Conservation (phyloP, 768 basidiomycete species). For the Rhizopogon rudus region DNA sequence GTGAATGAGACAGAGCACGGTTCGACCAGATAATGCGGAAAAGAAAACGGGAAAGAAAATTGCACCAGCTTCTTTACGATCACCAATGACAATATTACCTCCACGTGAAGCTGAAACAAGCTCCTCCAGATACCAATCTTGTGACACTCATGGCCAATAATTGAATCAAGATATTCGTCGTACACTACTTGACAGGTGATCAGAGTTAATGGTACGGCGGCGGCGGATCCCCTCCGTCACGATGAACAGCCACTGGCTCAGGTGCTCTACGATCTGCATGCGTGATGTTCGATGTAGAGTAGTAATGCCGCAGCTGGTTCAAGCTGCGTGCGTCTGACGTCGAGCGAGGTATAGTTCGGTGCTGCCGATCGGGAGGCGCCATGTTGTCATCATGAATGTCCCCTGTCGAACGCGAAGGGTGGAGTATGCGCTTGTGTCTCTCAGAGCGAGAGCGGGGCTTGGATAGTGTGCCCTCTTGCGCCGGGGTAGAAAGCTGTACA, state of each 20-base stretch:
- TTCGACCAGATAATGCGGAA: background rate
- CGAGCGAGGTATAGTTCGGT: background rate
- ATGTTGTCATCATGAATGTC: slow-evolving; percentile 14
- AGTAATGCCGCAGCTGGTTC: slow-evolving; percentile 15
- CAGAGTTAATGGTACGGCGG: slow-evolving; percentile 21
- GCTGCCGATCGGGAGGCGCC: background rate
- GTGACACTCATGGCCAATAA: background rate
- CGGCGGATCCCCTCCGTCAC: slow-evolving; percentile 17
- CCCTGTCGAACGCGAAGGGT: slow-evolving; percentile 18
- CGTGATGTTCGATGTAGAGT: slow-evolving; percentile 13
- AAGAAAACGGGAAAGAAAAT: background rate
- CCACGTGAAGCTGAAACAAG: background rate
- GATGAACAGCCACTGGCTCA: slow-evolving; percentile 4
- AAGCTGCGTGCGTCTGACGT: background rate
- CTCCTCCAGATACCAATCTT: background rate
- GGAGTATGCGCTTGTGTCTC: slow-evolving; percentile 7
- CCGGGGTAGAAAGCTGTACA: background rate
- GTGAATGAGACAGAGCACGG: background rate
- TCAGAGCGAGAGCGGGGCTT: slow-evolving; percentile 5
- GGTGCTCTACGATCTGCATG: background rate
- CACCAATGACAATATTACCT: background rate
- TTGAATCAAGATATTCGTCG: background rate
- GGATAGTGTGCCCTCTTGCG: background rate
- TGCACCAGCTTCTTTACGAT: background rate
- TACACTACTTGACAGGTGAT: background rate